phyloP scores from a whole-genome alignment of 345 rosid species.

The Euphorbia tirucalli region DNA sequence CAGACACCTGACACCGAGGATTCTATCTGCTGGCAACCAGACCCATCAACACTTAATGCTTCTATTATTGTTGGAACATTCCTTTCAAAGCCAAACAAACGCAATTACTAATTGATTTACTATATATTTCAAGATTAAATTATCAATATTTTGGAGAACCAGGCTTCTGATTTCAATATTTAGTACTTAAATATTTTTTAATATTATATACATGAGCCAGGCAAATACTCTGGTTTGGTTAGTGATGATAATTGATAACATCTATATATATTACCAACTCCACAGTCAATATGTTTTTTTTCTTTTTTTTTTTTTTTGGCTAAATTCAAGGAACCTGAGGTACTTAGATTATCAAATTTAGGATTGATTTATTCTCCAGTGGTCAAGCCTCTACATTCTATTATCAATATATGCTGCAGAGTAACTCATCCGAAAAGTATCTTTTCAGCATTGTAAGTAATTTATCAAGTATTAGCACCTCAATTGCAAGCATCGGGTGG shows the following conservation, averaged over 20 bases:
- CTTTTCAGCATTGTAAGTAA: neutral
- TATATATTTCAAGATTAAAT: neutral
- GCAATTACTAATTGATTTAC: neutral
- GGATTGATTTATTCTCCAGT: neutral
- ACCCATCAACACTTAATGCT: constrained; percentile 76
- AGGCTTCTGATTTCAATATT: neutral
- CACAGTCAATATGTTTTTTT: neutral
- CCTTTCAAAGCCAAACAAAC: constrained; percentile 31
- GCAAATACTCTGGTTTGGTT: neutral
- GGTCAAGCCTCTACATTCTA: neutral
- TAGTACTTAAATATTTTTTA: neutral
- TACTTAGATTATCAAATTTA: neutral
- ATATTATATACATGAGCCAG: neutral
- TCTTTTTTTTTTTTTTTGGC: too few species aligned
- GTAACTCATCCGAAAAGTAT: neutral
- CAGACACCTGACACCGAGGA: constrained; percentile 65
- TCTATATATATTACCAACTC: neutral
- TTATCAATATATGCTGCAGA: neutral
- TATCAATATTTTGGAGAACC: constrained; percentile 2
- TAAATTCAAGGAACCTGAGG: neutral
- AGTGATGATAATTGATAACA: neutral
- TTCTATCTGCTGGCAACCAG: constrained; percentile 68
- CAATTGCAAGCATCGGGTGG: neutral
- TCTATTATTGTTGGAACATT: constrained; percentile 73
- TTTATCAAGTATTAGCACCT: neutral